Evolutionary conservation across 805 yeast genomes (phyloP).

Genomic region (Starmerella scarabaei): DNA sequence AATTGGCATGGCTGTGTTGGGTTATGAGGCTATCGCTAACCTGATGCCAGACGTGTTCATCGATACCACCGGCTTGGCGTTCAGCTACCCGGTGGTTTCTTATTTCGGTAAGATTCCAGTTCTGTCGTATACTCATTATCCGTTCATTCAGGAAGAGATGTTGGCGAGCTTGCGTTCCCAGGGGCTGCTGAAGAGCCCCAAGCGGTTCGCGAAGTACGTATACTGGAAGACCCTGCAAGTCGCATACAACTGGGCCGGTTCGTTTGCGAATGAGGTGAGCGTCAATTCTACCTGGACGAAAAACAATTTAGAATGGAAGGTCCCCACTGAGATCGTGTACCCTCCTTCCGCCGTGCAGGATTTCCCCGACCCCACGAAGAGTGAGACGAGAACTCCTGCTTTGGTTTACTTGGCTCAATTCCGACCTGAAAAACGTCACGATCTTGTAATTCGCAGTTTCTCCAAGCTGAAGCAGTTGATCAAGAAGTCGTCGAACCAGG

Average conservation of each 20-base stretch:
- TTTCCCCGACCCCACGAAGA: constrained; percentile 25
- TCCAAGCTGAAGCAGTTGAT: constrained; percentile 32
- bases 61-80: constrained; percentile 92
- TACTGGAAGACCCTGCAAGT: constrained; percentile 66
- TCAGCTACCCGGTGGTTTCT: constrained; percentile 56
- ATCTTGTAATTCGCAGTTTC: constrained; percentile 52
- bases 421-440: constrained; percentile 89
- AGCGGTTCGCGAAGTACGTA: constrained; percentile 27
- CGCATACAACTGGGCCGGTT: constrained; percentile 53
- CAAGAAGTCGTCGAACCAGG: constrained; percentile 9
- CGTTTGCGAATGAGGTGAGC: constrained; percentile 48
- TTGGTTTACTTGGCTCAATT: constrained; percentile 71
- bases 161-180: constrained; percentile 16
- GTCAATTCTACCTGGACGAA: constrained; percentile 90
- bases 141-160: constrained; percentile 84
- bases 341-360: constrained; percentile 82
- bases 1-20: constrained; percentile 56
- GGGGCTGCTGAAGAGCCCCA: constrained; percentile 24
- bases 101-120: constrained; percentile 56
- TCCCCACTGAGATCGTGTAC: constrained; percentile 40
- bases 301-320: constrained; percentile 67
- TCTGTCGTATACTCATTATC: constrained; percentile 85
- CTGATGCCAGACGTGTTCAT: constrained; percentile 79
- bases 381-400: constrained; percentile 14
- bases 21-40: constrained; percentile 54